Conservation (phyloP, 345 rosid species). For the Camelina neglecta region DNA sequence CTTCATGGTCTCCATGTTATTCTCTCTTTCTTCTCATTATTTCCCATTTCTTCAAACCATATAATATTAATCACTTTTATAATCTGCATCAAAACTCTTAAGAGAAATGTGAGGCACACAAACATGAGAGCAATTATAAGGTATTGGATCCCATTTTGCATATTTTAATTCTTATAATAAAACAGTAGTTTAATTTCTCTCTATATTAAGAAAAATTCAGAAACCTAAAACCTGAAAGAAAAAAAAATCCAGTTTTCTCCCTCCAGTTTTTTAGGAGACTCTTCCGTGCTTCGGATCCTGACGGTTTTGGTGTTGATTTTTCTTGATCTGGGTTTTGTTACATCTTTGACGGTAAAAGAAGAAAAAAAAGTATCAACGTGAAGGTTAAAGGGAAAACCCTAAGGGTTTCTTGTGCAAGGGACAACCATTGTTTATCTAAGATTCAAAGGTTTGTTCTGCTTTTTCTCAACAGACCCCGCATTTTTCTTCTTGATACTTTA, state of each 20-base stretch:
- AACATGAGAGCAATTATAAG: slow-evolving; percentile 32
- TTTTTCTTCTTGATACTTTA: background rate
- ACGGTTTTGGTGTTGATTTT: slow-evolving; percentile 31
- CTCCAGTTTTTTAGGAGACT: slow-evolving; percentile 26
- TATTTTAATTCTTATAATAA: background rate
- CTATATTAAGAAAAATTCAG: slow-evolving; percentile 44
- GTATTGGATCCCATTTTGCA: slow-evolving; percentile 34
- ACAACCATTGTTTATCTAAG: slow-evolving; percentile 31
- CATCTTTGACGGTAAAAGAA: slow-evolving; percentile 3
- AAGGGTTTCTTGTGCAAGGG: slow-evolving; percentile 36
- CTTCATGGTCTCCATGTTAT: slow-evolving; percentile 48
- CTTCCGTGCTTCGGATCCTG: slow-evolving; percentile 29
- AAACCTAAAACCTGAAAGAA: slow-evolving; percentile 41
- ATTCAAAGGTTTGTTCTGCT: slow-evolving; percentile 36
- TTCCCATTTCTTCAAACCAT: slow-evolving; percentile 15
- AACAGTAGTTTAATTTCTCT: slow-evolving; percentile 37
- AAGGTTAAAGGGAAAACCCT: slow-evolving; percentile 33
- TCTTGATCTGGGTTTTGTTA: slow-evolving; percentile 33
- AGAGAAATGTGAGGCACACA: slow-evolving; percentile 45
- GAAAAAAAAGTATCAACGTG: background rate
- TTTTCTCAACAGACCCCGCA: no score
- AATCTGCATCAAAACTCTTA: background rate
- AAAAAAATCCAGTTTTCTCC: slow-evolving; percentile 34
- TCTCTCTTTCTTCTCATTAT: slow-evolving; percentile 16
- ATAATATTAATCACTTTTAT: background rate